Evolutionary conservation across 2,329 filamentous ascomycete species (phyloP), one percentile per base, ranked within the genome.

Genomic region (Monosporascus sp.): DNA sequence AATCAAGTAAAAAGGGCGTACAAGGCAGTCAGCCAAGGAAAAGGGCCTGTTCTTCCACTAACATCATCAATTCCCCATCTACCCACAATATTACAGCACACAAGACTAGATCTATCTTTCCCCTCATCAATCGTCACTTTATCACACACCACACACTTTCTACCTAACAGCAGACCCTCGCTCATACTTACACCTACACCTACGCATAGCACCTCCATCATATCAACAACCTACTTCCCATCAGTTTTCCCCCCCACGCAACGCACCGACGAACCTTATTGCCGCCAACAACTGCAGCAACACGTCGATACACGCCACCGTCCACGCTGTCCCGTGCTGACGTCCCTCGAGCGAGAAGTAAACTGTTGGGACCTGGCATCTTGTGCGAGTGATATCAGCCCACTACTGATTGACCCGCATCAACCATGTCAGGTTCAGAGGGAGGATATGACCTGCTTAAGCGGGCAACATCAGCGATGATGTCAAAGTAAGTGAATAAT

Each of bases 401-500:
- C 54, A 54, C 24, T 46, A 46, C 43, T 46, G 43, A 46, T 46
- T 55, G 53, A 49, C 58, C 55, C 55, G 47, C 24, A 51, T 52
- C 60, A 58, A 59, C 58, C 62, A 82, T 83, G 80, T 73, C 78
- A 63, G 75, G 75, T 70, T 70, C 74, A 55, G 76, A 79, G 65
- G 74, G 76, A 63, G 73, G 77, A 59, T 81, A 78, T 61, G 81
- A 84, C 68, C 72, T 84, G 60, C 68, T 84, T 58, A 74, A 78
- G 64, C 75, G 80, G 66, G 81, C 81, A 56, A 84, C 81, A n/a
- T 80, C 83, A 63, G 78, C 77, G 60, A 79, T 84, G 76, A 78
- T 78, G 74, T 83, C 80, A 70, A 83, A 73, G 80, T 83, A 77
- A 67, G 80, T 77, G 53, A 37, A 54, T 52, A 49, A 45, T 58